Percentiles rank a stretch among this genome's conserved stretches.
Conservation (phyloP, 257 asterid species). For the Plectranthus barbatus region DNA sequence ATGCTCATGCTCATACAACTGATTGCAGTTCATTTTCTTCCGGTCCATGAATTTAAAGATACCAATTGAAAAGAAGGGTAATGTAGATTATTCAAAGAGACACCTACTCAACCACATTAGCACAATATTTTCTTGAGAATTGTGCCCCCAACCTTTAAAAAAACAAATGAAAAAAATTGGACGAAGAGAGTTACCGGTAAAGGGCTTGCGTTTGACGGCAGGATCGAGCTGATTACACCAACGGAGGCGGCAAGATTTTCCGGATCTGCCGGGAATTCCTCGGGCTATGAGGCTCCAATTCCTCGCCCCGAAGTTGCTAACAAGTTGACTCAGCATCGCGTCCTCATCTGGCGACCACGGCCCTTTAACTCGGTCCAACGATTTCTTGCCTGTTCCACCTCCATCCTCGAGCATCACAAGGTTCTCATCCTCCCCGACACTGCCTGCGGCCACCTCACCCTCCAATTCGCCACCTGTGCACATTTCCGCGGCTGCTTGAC, state of each 20-base stretch:
- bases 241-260: not conserved
- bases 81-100: not conserved
- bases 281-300: slow-evolving; percentile 84
- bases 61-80: not conserved
- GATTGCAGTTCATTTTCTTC: no score
- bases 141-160: not conserved
- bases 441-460: slow-evolving; percentile 19
- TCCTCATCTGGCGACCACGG: slow-evolving; percentile 92
- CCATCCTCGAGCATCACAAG: slow-evolving; percentile 5
- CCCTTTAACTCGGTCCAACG: slow-evolving; percentile 60
- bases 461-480: slow-evolving; percentile 20
- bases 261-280: slow-evolving; percentile 72
- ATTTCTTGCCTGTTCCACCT: slow-evolving; percentile 23
- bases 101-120: not conserved
- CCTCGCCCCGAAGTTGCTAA: slow-evolving; percentile 56
- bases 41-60: no score
- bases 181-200: slow-evolving; percentile 40
- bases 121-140: no score
- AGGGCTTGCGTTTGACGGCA: slow-evolving; percentile 17
- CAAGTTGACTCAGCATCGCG: slow-evolving; percentile 51
- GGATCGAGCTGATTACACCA: not conserved
- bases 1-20: no score
- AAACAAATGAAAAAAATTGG: not conserved
- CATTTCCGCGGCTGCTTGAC: slow-evolving; percentile 5
- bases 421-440: slow-evolving; percentile 16